Evolutionary conservation across 805 yeast species (phyloP).

Genomic region (Ogataea wickerhamii): DNA sequence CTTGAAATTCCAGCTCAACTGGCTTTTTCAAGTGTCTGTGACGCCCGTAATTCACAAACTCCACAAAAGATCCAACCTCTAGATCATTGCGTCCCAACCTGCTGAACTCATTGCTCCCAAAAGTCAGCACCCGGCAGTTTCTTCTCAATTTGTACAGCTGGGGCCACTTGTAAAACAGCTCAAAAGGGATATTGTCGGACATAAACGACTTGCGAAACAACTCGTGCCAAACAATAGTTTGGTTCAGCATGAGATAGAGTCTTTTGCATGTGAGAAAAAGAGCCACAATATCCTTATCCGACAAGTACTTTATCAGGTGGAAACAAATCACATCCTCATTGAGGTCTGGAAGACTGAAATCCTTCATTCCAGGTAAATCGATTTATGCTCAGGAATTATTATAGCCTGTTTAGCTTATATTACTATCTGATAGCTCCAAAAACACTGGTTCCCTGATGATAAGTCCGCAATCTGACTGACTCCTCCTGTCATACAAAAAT

Average conservation of each 20-base stretch:
- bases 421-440: too few relatives aligned
- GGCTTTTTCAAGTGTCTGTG: slow-evolving; percentile 13
- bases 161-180: slow-evolving; percentile 45
- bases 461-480: too few relatives aligned
- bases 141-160: slow-evolving; percentile 41
- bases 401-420: too few relatives aligned
- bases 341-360: slow-evolving; percentile 24
- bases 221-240: slow-evolving; percentile 42
- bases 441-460: too few relatives aligned
- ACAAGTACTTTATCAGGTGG: slow-evolving; percentile 33
- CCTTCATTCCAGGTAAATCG: neutral
- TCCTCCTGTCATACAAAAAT: neutral
- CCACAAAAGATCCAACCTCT: slow-evolving; percentile 14
- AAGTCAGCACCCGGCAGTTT: slow-evolving; percentile 39
- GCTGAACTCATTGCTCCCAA: slow-evolving; percentile 48
- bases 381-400: too few relatives aligned
- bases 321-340: slow-evolving; percentile 41
- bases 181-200: slow-evolving; percentile 40
- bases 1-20: slow-evolving; percentile 29
- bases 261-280: slow-evolving; percentile 38
- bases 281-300: slow-evolving; percentile 38
- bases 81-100: slow-evolving; percentile 39
- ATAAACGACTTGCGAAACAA: slow-evolving; percentile 46
- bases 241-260: slow-evolving; percentile 34
- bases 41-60: slow-evolving; percentile 12